These are phyloP conservation scores for Tieghemostelium lacteum DNA, from an alignment of 78 protist species.

Conservation along the genomic window DNA sequence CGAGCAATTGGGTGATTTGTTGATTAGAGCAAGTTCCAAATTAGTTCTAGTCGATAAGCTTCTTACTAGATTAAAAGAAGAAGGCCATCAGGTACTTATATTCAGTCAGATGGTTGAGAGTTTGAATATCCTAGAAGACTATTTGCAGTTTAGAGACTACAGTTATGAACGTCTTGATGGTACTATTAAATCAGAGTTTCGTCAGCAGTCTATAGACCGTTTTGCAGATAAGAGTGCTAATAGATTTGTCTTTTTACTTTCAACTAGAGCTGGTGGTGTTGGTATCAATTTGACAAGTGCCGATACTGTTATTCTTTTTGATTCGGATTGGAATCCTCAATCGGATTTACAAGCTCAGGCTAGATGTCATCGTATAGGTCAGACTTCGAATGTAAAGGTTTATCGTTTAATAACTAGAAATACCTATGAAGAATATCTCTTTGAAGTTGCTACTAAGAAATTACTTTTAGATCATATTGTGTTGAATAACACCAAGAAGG, in stretches of 20 bases:
- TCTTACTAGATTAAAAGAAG: constrained; percentile 73
- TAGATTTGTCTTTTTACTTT: constrained; percentile 90
- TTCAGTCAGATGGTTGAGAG: constrained; percentile 94
- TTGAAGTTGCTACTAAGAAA: constrained; percentile 90
- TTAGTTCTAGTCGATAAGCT: constrained; percentile 94
- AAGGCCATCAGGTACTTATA: constrained; percentile 94
- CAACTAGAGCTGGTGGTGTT: constrained; percentile 97
- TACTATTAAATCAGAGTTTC: constrained; percentile 63
- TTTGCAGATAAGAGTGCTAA: constrained; percentile 73
- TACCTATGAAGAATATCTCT: constrained; percentile 90
- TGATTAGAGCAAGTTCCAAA: constrained; percentile 89
- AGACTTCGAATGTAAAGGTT: constrained; percentile 91
- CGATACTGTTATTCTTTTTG: constrained; percentile 96
- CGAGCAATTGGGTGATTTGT: constrained; percentile 88
- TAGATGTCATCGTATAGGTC: constrained; percentile 98
- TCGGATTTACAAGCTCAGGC: constrained; percentile 94
- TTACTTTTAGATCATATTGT: constrained; percentile 89
- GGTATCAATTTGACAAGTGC: constrained; percentile 97
- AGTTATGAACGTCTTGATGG: constrained; percentile 90
- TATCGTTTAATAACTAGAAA: constrained; percentile 92
- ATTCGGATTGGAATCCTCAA: constrained; percentile 98
- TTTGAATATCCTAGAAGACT: constrained; percentile 93
- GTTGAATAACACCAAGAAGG: constrained; percentile 34
- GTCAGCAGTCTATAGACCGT: constrained; percentile 93
- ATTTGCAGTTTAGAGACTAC: constrained; percentile 68